A percentile compares a stretch with the other conserved stretches of the same genome.
Evolutionary conservation across 805 yeast genomes (phyloP).

Genomic region (Yarrowia bubula): DNA sequence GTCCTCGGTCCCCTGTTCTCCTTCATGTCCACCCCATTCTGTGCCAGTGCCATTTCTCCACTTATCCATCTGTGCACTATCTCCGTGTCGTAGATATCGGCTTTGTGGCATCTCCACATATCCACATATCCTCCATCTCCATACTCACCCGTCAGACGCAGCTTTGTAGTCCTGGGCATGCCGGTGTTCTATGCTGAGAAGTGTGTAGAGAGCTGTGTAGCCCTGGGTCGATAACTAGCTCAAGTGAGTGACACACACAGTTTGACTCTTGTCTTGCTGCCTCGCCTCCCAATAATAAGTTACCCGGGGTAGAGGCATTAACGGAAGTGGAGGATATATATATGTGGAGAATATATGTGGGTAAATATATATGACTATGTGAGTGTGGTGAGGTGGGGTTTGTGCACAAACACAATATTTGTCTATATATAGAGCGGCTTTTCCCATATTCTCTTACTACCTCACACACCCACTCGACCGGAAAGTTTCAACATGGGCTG

Average conservation of each 20-base stretch:
- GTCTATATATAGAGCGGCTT: too few relatives aligned
- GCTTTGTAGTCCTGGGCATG: slow-evolving; percentile 28
- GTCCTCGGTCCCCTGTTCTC: too few relatives aligned
- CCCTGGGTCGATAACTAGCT: slow-evolving; percentile 26
- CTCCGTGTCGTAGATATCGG: not conserved
- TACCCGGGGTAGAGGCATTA: slow-evolving; percentile 27
- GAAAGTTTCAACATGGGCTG: not conserved
- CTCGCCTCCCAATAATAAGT: slow-evolving; percentile 20
- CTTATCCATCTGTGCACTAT: not conserved
- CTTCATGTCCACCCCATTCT: too few relatives aligned
- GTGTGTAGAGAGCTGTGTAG: slow-evolving; percentile 1
- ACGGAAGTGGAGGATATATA: not conserved
- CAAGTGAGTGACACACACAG: slow-evolving; percentile 17
- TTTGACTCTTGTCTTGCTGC: slow-evolving; percentile 16
- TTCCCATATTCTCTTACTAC: too few relatives aligned
- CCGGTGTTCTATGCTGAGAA: slow-evolving; percentile 19
- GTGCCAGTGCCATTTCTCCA: too few relatives aligned
- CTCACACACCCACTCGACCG: not conserved
- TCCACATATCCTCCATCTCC: not conserved
- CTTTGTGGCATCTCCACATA: not conserved
- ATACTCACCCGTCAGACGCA: slow-evolving; percentile 33
- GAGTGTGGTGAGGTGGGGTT: too few relatives aligned
- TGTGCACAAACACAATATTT: too few relatives aligned
- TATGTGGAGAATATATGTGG: not conserved
- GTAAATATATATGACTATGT: not conserved